Base-by-base conservation (phyloP, 2,329 filamentous ascomycete genomes). In the Penicillium hordei region DNA sequence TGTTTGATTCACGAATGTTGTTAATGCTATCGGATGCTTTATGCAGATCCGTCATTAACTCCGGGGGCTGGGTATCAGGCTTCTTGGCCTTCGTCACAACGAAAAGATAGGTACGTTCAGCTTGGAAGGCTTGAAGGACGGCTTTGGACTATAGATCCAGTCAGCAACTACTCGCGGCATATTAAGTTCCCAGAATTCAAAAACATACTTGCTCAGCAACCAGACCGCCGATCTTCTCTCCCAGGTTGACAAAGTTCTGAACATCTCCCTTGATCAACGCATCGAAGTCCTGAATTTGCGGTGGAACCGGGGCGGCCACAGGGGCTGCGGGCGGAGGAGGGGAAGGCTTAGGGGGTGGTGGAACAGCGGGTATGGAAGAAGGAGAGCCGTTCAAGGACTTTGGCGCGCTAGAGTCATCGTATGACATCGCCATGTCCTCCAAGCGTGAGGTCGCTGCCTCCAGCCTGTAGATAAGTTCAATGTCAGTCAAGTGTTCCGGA, bases 361-460 rank as follows among this genome's bases (percentile, higher is more conserved):
- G 61, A 23, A 57, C 54, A 21, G 66, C 57, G 36, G 67, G 58
- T 43, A 68, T 52, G 36, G 67, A 59, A 51, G 68, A 59, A 56
- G 68, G 61, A 50, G 69, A 29, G 8, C 61, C 55, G 31, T 46
- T 61, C 25, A 69, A 42, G 69, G 75, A 60, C 74, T 75, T 72
- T 6, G 76, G 70, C 44, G 74, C 70, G 55, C 80, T 70, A 78
- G 82, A 55, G 83, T 74, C 75, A 60, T 78, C 76, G 45, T 79
- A 86, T 17, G 91, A 89, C 65, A 90, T 87, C 45, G 94, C 93
- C 71, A 99, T 96, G 75, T 99, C 94, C 80, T 99, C 94, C 56
- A 99, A 86, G 58, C 94, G 88, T 63, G 92, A 94, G 52, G 94
- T 99, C 39, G 94, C 94, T 75, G 94, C 94, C 83, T 99, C 94